Base-by-base conservation (phyloP, 148 eudicot genomes). In the Polygonum aviculare region DNA sequence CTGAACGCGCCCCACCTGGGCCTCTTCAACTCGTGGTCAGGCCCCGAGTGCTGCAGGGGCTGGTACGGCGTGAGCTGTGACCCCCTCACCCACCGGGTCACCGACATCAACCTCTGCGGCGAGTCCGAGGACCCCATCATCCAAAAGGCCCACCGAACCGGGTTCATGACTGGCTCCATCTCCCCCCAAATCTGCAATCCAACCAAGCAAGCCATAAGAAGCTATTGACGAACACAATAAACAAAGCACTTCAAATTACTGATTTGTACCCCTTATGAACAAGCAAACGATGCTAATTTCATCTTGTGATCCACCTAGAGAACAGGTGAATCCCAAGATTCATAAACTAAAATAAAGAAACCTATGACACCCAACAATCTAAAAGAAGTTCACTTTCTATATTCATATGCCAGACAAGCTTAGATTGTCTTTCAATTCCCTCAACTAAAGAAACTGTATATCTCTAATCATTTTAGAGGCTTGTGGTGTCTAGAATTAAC, bases 31-130 rank as follows among this genome's bases (percentile, higher is more conserved):
- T 81, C 98, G n/a, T 94, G 98, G 98, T 88, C 85, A 26, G 96
- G 93, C 41, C 21, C 74, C 15, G 88, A 94, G 59, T 94, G 98
- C 69, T 94, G 97, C 81, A 78, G 79, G 36, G 80, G 83, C 39
- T 94, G 98, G 98, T 88, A 90, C 76, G 97, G 97, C 2, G 84
- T 94, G 12, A 86, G 85, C 8, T 94, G 98, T 78, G 98, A 92
- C 85, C 85, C 90, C 18, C 40, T 40, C 0, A 80, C 74, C 11
- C 76, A 48, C 63, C 92, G 88, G 16, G 96, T 94, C 62, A 96
- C 92, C 16, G 97, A 87, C 72, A 89, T 94, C 62, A 92, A 80
- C 84, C 91, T 94, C 12, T 90, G 98, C 0, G 98, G 93, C n/a
- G 92, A 88, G 57, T 89, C 98, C 0, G 98, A 94, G 57, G 96